Evolutionary conservation across 2,329 filamentous ascomycete genomes (phyloP).

Genomic region (Cladophialophora chaetospira): DNA sequence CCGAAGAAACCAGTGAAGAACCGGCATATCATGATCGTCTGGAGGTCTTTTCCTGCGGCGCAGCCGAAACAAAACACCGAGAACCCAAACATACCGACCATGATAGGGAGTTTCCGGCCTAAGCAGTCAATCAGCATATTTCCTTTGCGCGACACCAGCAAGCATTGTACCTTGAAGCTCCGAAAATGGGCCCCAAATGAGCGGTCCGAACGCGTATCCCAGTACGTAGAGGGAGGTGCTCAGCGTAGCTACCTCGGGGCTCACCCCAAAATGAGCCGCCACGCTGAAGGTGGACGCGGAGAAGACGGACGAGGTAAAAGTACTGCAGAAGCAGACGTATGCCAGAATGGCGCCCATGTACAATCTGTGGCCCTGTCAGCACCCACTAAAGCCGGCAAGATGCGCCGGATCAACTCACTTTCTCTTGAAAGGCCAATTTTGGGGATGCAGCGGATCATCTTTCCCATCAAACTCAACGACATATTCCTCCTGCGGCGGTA

Average conservation of each 20-base stretch:
- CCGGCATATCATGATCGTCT: slow-evolving; percentile 55
- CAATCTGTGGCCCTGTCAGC: slow-evolving; percentile 16
- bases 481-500: slow-evolving; percentile 61
- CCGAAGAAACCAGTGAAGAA: slow-evolving; percentile 59
- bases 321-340: slow-evolving; percentile 48
- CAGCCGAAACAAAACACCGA: slow-evolving; percentile 53
- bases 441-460: slow-evolving; percentile 79
- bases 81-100: slow-evolving; percentile 55
- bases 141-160: neutral
- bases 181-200: slow-evolving; percentile 56
- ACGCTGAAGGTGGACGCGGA: slow-evolving; percentile 65
- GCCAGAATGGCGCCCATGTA: slow-evolving; percentile 31
- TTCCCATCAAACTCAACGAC: slow-evolving; percentile 77
- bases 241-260: slow-evolving; percentile 43
- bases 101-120: slow-evolving; percentile 50
- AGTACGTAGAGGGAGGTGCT: slow-evolving; percentile 48
- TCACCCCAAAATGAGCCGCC: slow-evolving; percentile 60
- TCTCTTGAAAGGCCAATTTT: slow-evolving; percentile 81
- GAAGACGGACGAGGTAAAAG: slow-evolving; percentile 63
- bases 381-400: neutral
- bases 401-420: slow-evolving; percentile 49
- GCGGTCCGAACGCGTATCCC: slow-evolving; percentile 52
- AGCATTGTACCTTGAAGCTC: slow-evolving; percentile 46
- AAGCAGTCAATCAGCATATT: neutral
- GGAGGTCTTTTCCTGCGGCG: slow-evolving; percentile 54